phyloP scores from a whole-genome alignment of 352 stramenopile genomes.

The Pythium periplocum region DNA sequence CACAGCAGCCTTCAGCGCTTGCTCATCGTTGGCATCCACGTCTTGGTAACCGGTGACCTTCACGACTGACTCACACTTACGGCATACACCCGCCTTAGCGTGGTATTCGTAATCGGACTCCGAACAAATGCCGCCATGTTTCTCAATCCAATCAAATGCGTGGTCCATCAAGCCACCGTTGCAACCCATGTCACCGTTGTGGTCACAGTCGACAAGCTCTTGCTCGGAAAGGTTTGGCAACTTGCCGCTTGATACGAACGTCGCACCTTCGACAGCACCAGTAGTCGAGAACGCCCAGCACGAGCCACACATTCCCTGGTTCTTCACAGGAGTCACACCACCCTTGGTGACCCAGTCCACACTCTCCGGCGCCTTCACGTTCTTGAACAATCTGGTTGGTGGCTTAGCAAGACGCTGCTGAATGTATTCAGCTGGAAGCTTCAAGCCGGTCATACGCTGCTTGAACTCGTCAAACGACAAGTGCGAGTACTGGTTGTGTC shows the following conservation, averaged over 20 bases:
- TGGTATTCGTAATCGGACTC: constrained; percentile 96
- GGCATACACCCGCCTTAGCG: constrained; percentile 64
- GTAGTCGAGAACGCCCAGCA: constrained; percentile 98
- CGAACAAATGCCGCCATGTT: constrained; percentile 89
- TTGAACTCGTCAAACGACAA: constrained; percentile 95
- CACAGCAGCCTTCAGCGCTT: constrained; percentile 86
- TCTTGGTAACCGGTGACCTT: constrained; percentile 89
- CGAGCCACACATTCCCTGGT: constrained; percentile 94
- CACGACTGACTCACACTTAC: constrained; percentile 76
- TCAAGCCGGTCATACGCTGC: constrained; percentile 47
- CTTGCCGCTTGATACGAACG: constrained; percentile 90
- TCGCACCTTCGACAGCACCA: constrained; percentile 95
- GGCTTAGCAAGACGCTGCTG: constrained; percentile 44
- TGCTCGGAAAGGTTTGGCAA: constrained; percentile 95
- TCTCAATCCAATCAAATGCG: constrained; percentile 94
- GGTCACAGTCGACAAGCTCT: constrained; percentile 97
- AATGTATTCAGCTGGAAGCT: constrained; percentile 47
- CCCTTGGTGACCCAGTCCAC: constrained; percentile 95
- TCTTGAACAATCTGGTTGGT: constrained; percentile 23
- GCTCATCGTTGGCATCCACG: constrained; percentile 75
- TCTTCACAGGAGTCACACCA: constrained; percentile 94
- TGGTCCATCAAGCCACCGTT: constrained; percentile 98
- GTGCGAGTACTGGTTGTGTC: constrained; percentile 94
- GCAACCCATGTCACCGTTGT: constrained; percentile 94
- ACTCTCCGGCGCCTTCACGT: constrained; percentile 52